Base-by-base conservation (phyloP, 495 filamentous ascomycete species). In the Mycothermus thermophilus region DNA sequence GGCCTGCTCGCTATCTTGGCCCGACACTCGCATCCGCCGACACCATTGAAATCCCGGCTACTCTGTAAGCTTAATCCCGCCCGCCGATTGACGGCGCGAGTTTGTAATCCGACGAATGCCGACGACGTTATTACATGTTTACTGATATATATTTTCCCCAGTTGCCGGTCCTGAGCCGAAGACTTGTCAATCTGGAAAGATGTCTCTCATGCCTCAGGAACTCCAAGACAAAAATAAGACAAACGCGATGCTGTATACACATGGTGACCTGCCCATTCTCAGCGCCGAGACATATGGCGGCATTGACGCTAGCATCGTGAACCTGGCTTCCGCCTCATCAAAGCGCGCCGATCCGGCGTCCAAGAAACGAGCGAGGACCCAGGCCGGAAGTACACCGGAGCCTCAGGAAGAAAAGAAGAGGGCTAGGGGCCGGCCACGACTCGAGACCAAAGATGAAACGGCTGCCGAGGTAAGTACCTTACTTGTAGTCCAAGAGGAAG, bases 361-460 rank as follows among this genome's bases (percentile, higher is more conserved):
- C 17, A 40, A 52, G 47, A 52, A 59, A 46, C 43, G 46, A 0
- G 24, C 43, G 33, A 51, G 42, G 30, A 16, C 40, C 1, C 42
- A 49, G 15, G 15, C 27, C 2, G 22, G 38, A 2, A 48, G 42
- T 7, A 37, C 27, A 12, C 21, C 38, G 1, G 48, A 49, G 5
- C 47, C 60, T 0, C 59, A 58, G 0, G 65, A 63, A 14, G 64
- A 62, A 20, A 59, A 58, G 39, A 72, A 68, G 51, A 57, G 72
- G 34, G 47, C 66, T 12, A 57, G 80, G 38, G 80, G 80, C 4
- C 64, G 80, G 25, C 80, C 80, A 5, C 59, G 80, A n/a, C 52
- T 85, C 18, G 74, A 83, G 37, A 71, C 70, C 15, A 72, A 75
- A 39, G 77, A 83, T 55, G 76, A 79, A 49, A 79, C 63, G 11